Percentiles rank a stretch among this genome's conserved stretches.
Conservation (phyloP, 73 alveolate genomes). For the Paramecium caudatum region DNA sequence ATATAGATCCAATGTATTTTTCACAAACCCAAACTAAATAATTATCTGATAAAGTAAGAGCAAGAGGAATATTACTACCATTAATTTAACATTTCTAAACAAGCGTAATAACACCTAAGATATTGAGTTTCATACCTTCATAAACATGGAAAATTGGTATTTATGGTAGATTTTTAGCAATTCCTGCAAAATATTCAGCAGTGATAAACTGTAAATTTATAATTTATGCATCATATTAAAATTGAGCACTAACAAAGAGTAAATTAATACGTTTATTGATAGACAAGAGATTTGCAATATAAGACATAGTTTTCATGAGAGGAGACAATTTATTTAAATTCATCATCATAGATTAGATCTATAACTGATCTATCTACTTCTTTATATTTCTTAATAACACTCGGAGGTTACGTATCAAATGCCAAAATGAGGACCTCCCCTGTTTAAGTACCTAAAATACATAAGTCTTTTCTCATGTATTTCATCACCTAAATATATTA, state of each 20-base stretch:
- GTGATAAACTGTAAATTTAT: neutral
- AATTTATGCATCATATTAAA: neutral
- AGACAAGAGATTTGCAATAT: neutral
- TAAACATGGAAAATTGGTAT: neutral
- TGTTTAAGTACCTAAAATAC: neutral
- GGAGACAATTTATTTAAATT: constrained; percentile 1
- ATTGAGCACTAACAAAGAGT: neutral
- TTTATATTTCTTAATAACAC: neutral
- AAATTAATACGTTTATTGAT: constrained; percentile 7
- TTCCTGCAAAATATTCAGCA: constrained; percentile 37
- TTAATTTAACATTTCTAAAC: neutral
- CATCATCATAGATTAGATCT: constrained; percentile 30
- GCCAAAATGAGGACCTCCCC: constrained; percentile 38
- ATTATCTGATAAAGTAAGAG: neutral
- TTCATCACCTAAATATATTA: constrained; percentile 10
- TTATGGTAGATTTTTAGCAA: neutral
- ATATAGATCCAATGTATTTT: constrained; percentile 21
- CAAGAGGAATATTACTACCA: neutral
- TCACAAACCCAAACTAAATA: constrained; percentile 29
- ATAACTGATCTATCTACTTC: neutral
- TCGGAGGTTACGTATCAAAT: constrained; percentile 26
- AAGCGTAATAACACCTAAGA: neutral
- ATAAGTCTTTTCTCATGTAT: constrained; percentile 37
- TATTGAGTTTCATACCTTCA: neutral
- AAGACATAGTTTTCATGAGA: constrained; percentile 15